phyloP scores from a whole-genome alignment of 1,139 yeast genomes.

The Blastobotrys indianensis region DNA sequence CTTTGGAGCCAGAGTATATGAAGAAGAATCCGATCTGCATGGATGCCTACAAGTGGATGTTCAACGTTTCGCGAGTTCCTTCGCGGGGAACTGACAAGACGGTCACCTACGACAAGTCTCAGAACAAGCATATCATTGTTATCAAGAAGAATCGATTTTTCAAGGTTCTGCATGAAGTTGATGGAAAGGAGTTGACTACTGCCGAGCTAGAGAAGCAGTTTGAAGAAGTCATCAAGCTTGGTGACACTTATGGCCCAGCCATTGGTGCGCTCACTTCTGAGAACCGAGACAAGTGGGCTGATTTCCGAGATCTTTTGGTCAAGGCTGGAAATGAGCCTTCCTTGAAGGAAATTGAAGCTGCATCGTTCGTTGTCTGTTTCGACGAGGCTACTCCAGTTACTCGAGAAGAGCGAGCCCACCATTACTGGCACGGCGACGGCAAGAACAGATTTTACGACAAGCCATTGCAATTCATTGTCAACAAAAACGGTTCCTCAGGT shows the following conservation, averaged over 20 bases:
- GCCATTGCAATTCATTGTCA: conserved; percentile 78
- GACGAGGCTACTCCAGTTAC: conserved; percentile 73
- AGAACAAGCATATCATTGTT: conserved; percentile 65
- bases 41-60: conserved; percentile 90
- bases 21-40: conserved; percentile 82
- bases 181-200: conserved; percentile 52
- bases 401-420: conserved; percentile 77
- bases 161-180: conserved; percentile 55
- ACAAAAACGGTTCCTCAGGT: conserved; percentile 83
- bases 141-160: conserved; percentile 75
- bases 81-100: conserved; percentile 32
- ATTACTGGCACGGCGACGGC: conserved; percentile 95
- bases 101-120: conserved; percentile 25
- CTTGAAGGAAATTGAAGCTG: conserved; percentile 63
- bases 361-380: conserved; percentile 75
- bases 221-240: conserved; percentile 45
- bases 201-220: conserved; percentile 65
- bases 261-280: conserved; percentile 78
- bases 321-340: conserved; percentile 46
- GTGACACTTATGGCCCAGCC: conserved; percentile 46
- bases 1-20: conserved; percentile 67
- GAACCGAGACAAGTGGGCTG: conserved; percentile 79
- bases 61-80: conserved; percentile 73
- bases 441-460: conserved; percentile 87
- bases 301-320: conserved; percentile 52